Conservation (phyloP, 2,329 filamentous ascomycete genomes). For the Aquanectria penicillioides region DNA sequence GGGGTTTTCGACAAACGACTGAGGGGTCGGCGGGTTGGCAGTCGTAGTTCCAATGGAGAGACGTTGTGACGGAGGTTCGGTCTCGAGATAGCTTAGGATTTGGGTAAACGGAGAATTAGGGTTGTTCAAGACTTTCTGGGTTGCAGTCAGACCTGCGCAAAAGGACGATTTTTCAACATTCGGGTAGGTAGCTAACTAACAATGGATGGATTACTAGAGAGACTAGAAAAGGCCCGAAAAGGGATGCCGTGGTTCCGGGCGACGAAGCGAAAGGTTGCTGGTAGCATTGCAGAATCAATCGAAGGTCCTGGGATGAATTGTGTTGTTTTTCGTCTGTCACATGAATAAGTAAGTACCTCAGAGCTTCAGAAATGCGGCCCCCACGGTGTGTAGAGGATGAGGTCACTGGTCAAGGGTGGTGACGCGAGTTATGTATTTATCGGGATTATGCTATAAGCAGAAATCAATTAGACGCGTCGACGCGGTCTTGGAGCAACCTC, state of each 20-base stretch:
- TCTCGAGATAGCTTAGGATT: constrained; percentile 69
- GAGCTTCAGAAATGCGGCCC: constrained; percentile 13
- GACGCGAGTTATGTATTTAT: constrained; percentile 33
- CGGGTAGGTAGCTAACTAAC: constrained; percentile 49
- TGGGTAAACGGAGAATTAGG: constrained; percentile 56
- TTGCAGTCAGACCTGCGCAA: constrained; percentile 25
- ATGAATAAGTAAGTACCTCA: no score
- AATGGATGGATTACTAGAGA: constrained; percentile 64
- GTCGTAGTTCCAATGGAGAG: constrained; percentile 70
- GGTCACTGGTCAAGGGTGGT: constrained; percentile 38
- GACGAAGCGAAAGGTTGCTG: constrained; percentile 36
- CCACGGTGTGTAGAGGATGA: constrained; percentile 43
- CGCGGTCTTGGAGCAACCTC: constrained; percentile 38
- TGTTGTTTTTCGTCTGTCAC: not conserved
- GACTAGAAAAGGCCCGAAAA: constrained; percentile 54
- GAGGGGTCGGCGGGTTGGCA: constrained; percentile 68
- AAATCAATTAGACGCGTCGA: constrained; percentile 53
- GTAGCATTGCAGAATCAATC: constrained; percentile 39
- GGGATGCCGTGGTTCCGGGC: constrained; percentile 30
- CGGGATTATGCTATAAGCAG: constrained; percentile 41
- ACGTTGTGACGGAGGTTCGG: constrained; percentile 61
- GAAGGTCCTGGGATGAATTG: constrained; percentile 7
- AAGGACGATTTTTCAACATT: not conserved
- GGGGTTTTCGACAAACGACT: constrained; percentile 68
- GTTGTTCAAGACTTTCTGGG: constrained; percentile 67